Evolutionary conservation across 2,329 filamentous ascomycete genomes (phyloP).

Genomic region (Colletotrichum liriopes): DNA sequence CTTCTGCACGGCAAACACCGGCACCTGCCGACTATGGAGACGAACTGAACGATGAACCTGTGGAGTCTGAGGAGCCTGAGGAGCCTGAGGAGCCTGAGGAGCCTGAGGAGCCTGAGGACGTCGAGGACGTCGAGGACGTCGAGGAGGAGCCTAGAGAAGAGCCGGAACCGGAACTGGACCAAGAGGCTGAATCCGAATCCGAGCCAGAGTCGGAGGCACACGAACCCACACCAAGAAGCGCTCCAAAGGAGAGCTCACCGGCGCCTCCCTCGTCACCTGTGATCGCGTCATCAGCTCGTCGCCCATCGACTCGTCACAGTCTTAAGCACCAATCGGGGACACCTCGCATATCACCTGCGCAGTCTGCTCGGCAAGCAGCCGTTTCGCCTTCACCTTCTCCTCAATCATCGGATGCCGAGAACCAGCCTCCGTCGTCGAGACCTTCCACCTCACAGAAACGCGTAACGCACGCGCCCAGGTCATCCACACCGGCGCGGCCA

Average conservation of each 20-base stretch:
- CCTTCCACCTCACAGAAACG: conserved; percentile 65
- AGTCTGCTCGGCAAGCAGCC: conserved; percentile 67
- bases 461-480: conserved; percentile 62
- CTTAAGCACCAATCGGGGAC: conserved; percentile 60
- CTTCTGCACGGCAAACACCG: conserved; percentile 42
- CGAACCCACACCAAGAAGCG: conserved; percentile 37
- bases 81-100: background rate
- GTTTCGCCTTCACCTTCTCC: conserved; percentile 77
- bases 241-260: conserved; percentile 49
- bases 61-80: conserved; percentile 5
- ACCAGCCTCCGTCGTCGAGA: conserved; percentile 80
- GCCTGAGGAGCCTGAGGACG: too few species aligned
- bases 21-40: conserved; percentile 20
- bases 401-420: conserved; percentile 86
- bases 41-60: conserved; percentile 10
- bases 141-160: conserved; percentile 14
- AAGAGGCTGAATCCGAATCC: conserved; percentile 13
- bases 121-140: background rate
- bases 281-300: conserved; percentile 34
- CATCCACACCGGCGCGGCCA: conserved; percentile 55
- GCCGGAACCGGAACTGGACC: conserved; percentile 9
- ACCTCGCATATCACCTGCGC: conserved; percentile 58
- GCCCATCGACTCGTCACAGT: conserved; percentile 47
- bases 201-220: conserved; percentile 38
- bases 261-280: conserved; percentile 47